Evolutionary conservation across 2,329 filamentous ascomycete genomes (phyloP), one percentile per base, ranked within the genome.

Genomic region (Ophiostoma perfectum): DNA sequence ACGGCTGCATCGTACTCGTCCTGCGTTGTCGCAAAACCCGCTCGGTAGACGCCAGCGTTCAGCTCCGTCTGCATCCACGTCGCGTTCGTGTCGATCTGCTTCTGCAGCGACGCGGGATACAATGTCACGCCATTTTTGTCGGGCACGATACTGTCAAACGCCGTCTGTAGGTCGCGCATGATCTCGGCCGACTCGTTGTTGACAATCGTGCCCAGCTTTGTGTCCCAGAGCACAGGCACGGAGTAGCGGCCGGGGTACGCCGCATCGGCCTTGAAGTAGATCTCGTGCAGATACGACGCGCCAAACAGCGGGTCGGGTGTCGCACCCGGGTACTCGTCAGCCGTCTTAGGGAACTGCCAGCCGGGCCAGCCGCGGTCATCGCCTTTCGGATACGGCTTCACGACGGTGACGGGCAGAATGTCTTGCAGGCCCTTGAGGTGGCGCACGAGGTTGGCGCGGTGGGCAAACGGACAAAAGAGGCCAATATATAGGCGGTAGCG

Each of bases 381-480:
- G 66, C 86, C 87, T 74, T 90, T 90, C 0, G 88, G 88, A 70
- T 90, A 90, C 0, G 88, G 83, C 72, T 84, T 84, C 1, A 90
- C 86, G 4, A 89, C 78, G 0, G 84, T 86, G 27, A 87, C 73
- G 5, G 82, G 79, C 60, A 89, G 82, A 47, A 84, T 78, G 11
- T 81, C 76, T 45, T 83, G 78, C 2, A 89, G 80, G 45, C 84
- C 83, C 73, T 87, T 86, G 65, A 89, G 78, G 65, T 86, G 80
- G 5, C 85, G 80, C 8, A 86, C 79, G 11, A 89, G 76, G 72
- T 86, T 87, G 16, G 77, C 83, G 11, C 86, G 82, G 73, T 89
- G 87, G 2, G 87, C 86, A 72, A 88, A 89, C 2, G 86, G 87
- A 72, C 86, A 89, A 77, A 89, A 89, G 41, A 88, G 80, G 27